These are phyloP conservation scores for Pythium grandisporangium DNA, from an alignment of 352 stramenopile genomes.

Conservation along the genomic window DNA sequence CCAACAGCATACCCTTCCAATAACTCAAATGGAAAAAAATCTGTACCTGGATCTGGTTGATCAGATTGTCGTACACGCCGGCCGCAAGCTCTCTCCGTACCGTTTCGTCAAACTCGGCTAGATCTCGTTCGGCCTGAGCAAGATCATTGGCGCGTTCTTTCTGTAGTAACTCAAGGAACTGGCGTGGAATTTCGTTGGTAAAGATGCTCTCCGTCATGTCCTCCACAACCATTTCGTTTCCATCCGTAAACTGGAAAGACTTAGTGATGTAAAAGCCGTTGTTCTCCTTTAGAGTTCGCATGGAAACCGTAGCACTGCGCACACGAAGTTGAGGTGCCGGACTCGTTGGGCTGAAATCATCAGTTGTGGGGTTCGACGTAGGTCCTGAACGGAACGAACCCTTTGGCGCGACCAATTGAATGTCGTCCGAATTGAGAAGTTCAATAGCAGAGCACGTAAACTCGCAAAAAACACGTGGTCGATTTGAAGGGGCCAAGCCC, in stretches of 20 bases:
- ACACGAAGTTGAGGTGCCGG: conserved; percentile 40
- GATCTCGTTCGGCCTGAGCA: conserved; percentile 31
- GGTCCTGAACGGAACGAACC: conserved; percentile 27
- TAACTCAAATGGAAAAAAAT: not conserved
- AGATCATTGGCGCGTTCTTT: conserved; percentile 48
- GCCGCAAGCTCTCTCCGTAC: conserved; percentile 51
- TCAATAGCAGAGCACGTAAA: conserved; percentile 62
- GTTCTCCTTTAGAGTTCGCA: conserved; percentile 62
- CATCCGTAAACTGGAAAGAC: conserved; percentile 70
- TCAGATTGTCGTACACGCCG: conserved; percentile 72
- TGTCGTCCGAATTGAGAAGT: conserved; percentile 39
- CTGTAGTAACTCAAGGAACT: conserved; percentile 63
- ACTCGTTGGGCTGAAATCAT: too few species aligned
- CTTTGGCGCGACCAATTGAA: conserved; percentile 47
- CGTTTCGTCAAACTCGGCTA: conserved; percentile 47
- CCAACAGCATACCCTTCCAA: not conserved
- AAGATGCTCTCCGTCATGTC: conserved; percentile 75
- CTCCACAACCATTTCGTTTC: conserved; percentile 71
- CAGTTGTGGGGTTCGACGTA: conserved; percentile 12
- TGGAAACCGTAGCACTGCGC: conserved; percentile 68
- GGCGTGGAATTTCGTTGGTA: conserved; percentile 70
- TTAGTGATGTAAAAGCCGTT: conserved; percentile 72
- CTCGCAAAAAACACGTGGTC: conserved; percentile 70
- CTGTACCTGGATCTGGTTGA: conserved; percentile 68
- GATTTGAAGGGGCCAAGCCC: conserved; percentile 38